phyloP scores from a whole-genome alignment of 1,139 yeast genomes.

The Scheffersomyces parashehatae region DNA sequence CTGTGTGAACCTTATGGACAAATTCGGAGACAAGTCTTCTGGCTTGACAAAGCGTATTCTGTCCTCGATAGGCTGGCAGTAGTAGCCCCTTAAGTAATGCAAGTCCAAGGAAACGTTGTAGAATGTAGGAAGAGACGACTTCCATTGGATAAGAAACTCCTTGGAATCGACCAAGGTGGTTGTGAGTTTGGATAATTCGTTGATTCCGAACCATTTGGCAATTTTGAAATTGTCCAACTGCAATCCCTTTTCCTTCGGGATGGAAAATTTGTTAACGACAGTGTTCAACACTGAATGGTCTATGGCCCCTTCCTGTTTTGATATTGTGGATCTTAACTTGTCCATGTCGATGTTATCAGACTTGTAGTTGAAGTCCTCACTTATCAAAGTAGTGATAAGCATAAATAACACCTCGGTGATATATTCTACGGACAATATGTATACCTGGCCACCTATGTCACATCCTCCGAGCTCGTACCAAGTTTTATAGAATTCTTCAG shows the following conservation, averaged over 20 bases:
- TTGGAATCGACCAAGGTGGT: conserved; percentile 27
- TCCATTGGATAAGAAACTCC: conserved; percentile 65
- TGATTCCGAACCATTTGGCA: conserved; percentile 62
- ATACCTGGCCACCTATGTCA: conserved; percentile 38
- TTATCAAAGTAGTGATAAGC: conserved; percentile 52
- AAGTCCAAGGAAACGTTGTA: conserved; percentile 59
- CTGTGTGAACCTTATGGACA: conserved; percentile 56
- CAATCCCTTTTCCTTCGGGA: conserved; percentile 19
- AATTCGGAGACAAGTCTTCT: conserved; percentile 48
- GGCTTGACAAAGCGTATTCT: conserved; percentile 55
- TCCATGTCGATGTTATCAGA: conserved; percentile 19
- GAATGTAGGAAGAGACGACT: conserved; percentile 63
- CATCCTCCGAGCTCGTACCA: conserved; percentile 66
- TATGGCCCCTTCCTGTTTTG: conserved; percentile 12
- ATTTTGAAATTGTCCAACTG: conserved; percentile 40
- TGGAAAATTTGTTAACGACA: conserved; percentile 48
- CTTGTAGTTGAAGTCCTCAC: conserved; percentile 36
- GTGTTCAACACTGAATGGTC: conserved; percentile 42
- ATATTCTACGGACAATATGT: conserved; percentile 21
- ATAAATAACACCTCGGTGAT: conserved; percentile 38
- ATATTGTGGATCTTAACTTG: conserved; percentile 20
- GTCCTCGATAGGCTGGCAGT: conserved; percentile 44
- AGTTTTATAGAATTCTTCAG: conserved; percentile 46
- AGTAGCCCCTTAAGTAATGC: conserved; percentile 54
- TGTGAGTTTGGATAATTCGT: conserved; percentile 44